Base-by-base conservation (phyloP, 371 early-diverging fungal genomes). In the Massospora cicadina region DNA sequence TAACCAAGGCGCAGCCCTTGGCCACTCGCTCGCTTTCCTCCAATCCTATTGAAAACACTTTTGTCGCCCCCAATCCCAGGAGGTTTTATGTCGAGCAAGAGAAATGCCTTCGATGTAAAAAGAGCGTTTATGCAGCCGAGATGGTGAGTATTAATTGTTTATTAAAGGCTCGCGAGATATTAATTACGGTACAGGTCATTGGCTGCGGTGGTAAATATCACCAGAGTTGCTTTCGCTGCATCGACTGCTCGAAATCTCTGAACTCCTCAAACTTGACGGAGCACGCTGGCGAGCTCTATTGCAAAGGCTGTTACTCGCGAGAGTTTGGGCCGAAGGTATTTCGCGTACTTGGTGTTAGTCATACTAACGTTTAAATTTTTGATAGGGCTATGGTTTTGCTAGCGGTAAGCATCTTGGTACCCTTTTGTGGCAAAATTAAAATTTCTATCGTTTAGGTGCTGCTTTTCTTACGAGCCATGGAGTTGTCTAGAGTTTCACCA, bases 271-370 rank as follows among this genome's bases (percentile, higher is more conserved):
- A 68, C 13, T 64, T 78, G 57, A 74, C 75, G 12, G 79, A 78
- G 28, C 73, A 73, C 43, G 74, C 74, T 23, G 71, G 74, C 33
- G 76, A 78, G 65, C 70, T 77, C 30, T 79, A 72, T 69, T 79
- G 79, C 65, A 65, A 69, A 27, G 65, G 67, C 12, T 79, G 79
- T 65, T 78, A 79, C 58, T 71, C 73, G 24, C 69, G 65, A 65
- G 62, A 71, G 54, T 79, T 75, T 74, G 79, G 79, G 0, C 75
- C 79, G 55, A 78, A 77, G 67, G 79, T 57, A 57, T n/a, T 57
- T 57, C 58, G 26, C 17, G 10, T 10, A 43, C 17, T 10, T 43
- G 10, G 17, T 57, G 13, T 23, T 17, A 23, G 17, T 57, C 17
- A 12, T 57, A 57, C 23, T 25, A 57, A 25, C n/a, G 26, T 57